Evolutionary conservation across 768 basidiomycete genomes (phyloP), one percentile per base, ranked within the genome.

Genomic region (Flagelloscypha sp.): DNA sequence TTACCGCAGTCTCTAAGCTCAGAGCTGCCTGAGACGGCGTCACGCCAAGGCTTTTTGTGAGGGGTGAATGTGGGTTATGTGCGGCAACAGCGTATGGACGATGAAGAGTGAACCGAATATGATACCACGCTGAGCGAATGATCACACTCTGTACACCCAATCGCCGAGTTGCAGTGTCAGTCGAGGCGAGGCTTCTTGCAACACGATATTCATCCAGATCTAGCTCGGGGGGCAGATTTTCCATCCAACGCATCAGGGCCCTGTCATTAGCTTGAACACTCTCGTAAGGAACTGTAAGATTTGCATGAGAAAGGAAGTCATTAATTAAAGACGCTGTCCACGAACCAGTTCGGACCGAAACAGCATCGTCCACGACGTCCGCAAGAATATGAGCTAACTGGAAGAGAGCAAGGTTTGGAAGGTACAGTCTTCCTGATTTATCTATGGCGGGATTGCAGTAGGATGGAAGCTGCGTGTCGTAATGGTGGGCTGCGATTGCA

Each of bases 71-170:
- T 34, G 47, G 24, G 22, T 44, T 53, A 17, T 61, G 49, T 43
- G 47, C 11, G 46, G 64, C 53, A 45, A 63, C 69, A 21, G 79
- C 79, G 50, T 83, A 85, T 7, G 86, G 84, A 13, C 86, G 68
- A 53, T 89, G 84, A 27, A 89, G 72, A 19, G 83, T 82, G 52
- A 89, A 86, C 31, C 86, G 83, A 45, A 87, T 83, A 54, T 88
- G 84, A 48, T 81, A 74, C 56, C 76, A 85, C 27, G 80, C 77
- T 3, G 76, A 76, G 37, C 81, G 78, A 41, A 85, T 74, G 49
- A 85, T 81, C 27, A 88, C 77, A 52, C 83, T 83, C 53, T 88
- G 84, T 11, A 88, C 82, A 21, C 81, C 86, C 15, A 78, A 52
- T 35, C 86, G 72, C 36, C 82, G 74, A 13, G 65, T 65, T n/a